These are phyloP conservation scores for Vaccinium myrtillus DNA, from an alignment of 148 eudicot genomes.

Conservation along the genomic window DNA sequence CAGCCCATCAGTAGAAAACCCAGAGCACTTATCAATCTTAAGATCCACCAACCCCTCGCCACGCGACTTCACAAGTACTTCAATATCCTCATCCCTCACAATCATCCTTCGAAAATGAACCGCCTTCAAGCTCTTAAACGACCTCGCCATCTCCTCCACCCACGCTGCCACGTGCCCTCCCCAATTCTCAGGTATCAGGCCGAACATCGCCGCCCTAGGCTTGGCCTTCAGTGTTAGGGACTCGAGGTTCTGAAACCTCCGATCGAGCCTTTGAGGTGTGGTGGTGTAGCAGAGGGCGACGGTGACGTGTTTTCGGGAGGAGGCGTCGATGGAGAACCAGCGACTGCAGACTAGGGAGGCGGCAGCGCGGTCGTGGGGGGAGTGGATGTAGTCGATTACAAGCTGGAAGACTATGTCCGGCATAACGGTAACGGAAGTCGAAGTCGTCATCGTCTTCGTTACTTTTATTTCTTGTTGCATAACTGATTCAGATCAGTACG, in stretches of 20 bases:
- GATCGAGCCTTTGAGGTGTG: constrained; percentile 51
- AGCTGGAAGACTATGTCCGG: constrained; percentile 62
- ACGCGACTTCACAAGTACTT: constrained; percentile 41
- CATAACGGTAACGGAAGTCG: constrained; percentile 16
- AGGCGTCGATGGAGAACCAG: constrained; percentile 64
- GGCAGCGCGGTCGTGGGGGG: constrained; percentile 55
- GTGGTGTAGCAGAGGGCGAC: constrained; percentile 78
- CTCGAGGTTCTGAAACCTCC: constrained; percentile 59
- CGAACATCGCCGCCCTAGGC: constrained; percentile 92
- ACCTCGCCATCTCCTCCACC: constrained; percentile 44
- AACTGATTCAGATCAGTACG: not conserved
- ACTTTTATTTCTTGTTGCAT: constrained; percentile 23
- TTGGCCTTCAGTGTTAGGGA: constrained; percentile 78
- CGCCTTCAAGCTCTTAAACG: constrained; percentile 36
- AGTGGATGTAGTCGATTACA: constrained; percentile 54
- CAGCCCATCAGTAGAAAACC: constrained; percentile 82
- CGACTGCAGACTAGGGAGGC: constrained; percentile 58
- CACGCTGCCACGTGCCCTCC: constrained; percentile 82
- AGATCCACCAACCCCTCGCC: constrained; percentile 38
- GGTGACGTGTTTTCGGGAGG: constrained; percentile 60
- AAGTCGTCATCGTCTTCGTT: not conserved
- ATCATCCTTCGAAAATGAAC: constrained; percentile 92
- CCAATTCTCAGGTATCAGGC: constrained; percentile 89
- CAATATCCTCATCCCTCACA: constrained; percentile 70
- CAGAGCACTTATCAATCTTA: constrained; percentile 82